Evolutionary conservation across 768 basidiomycete species (phyloP), one percentile per base, ranked within the genome.

Genomic region (Rhodotorula toruloides): DNA sequence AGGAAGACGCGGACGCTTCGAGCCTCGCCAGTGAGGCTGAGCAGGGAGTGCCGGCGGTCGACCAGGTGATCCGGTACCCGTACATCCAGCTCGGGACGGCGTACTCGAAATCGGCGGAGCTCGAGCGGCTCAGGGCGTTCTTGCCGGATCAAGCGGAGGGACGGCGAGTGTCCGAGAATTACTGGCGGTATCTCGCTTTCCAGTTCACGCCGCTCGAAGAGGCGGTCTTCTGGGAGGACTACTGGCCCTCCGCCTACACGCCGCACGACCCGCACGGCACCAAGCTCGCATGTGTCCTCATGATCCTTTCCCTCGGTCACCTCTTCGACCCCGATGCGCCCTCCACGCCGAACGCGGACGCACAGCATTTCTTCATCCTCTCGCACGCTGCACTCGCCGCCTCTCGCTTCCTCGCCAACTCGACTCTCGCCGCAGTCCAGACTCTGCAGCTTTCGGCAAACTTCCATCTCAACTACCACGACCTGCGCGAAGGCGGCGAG

Each of bases 251-350:
- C 19, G 61, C 65, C 0, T 61, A 32, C 31, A 39, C 48, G 1
- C 37, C 61, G 4, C 32, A 44, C 40, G 39, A 63, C 21, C 58
- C 61, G 9, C 48, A 56, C 17, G 77, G 81, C n/a, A 84, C 87
- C 63, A 77, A 81, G 1, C 77, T 88, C 22, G 80, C 86, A 0
- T 79, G 89, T 34, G 79, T 89, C 27, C 87, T 85, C 74, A 81
- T 82, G 48, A 76, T 88, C 19, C 84, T 90, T 67, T 83, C 87
- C 10, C 80, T 89, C 32, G 87, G 83, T 0, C 77, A 81, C 1
- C 78, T 87, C n/a, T 84, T 87, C 68, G 85, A 87, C 72, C 79
- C 81, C 10, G 73, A 77, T 54, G 74, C 76, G 12, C 80, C 81
- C 2, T 27, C 69, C 10, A 78, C 84, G 44, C 83, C 82, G 70